Percentiles rank a stretch among this genome's conserved stretches.
Conservation (phyloP, 2,329 filamentous ascomycete species). For the Fusarium xyrophilum region DNA sequence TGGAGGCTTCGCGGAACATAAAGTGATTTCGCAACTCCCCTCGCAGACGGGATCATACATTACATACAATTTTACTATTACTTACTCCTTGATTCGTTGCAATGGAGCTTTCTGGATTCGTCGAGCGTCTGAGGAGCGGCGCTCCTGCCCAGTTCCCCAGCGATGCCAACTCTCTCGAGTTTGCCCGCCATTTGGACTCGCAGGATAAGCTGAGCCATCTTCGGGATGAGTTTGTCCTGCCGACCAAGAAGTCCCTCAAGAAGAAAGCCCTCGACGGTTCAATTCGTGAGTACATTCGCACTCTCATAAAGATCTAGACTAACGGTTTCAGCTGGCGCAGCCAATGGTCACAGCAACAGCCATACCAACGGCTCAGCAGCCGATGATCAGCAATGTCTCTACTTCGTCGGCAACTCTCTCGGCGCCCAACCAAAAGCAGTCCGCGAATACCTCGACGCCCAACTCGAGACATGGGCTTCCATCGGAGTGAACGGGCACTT, state of each 20-base stretch:
- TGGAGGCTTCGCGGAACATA: conserved; percentile 33
- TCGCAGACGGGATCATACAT: conserved; percentile 32
- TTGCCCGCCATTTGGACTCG: conserved; percentile 61
- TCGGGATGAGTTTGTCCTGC: conserved; percentile 77
- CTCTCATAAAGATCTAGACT: background rate
- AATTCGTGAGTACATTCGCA: conserved; percentile 45
- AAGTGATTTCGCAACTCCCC: conserved; percentile 41
- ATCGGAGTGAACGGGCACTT: conserved; percentile 90
- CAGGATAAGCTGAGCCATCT: conserved; percentile 67
- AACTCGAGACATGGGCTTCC: conserved; percentile 83
- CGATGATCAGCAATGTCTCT: conserved; percentile 59
- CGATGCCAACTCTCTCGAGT: conserved; percentile 56
- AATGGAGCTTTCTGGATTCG: conserved; percentile 50
- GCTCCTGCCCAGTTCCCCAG: conserved; percentile 54
- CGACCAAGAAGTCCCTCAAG: conserved; percentile 74
- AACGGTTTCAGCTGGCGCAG: conserved; percentile 4
- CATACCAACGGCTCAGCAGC: conserved; percentile 25
- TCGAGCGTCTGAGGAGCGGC: conserved; percentile 52
- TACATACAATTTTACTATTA: too few relatives aligned
- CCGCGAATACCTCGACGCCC: conserved; percentile 69
- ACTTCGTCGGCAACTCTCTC: conserved; percentile 90
- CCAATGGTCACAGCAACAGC: conserved; percentile 28
- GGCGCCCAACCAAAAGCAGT: conserved; percentile 80
- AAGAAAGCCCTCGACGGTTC: conserved; percentile 63
- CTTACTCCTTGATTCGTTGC: too few relatives aligned